A percentile compares a stretch with the other conserved stretches of the same genome.
Evolutionary conservation across 805 yeast genomes (phyloP).

Genomic region (Metschnikowia bowlesiae): DNA sequence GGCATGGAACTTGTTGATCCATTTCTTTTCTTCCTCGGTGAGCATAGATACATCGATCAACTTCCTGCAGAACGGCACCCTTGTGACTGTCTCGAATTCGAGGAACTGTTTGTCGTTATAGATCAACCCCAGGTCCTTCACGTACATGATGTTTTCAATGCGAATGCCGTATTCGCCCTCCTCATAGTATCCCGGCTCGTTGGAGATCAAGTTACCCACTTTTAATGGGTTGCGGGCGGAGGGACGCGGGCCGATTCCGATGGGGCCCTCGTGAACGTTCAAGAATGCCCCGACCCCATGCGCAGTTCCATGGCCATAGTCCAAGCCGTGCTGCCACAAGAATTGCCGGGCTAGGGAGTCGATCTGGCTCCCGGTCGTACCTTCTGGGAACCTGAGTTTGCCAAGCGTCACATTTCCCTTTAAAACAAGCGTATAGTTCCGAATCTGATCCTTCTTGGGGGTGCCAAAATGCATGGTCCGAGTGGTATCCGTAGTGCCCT

Average conservation of each 20-base stretch:
- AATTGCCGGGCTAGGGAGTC: slow-evolving; percentile 57
- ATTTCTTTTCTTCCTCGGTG: slow-evolving; percentile 53
- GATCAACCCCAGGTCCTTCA: slow-evolving; percentile 35
- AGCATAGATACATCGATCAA: slow-evolving; percentile 62
- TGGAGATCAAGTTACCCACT: slow-evolving; percentile 53
- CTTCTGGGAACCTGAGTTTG: slow-evolving; percentile 48
- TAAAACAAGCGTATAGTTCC: slow-evolving; percentile 53
- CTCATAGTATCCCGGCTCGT: slow-evolving; percentile 62
- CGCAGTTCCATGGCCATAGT: slow-evolving; percentile 61
- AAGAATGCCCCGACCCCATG: slow-evolving; percentile 62
- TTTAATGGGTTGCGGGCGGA: slow-evolving; percentile 42
- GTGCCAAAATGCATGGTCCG: slow-evolving; percentile 52
- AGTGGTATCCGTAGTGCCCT: slow-evolving; percentile 64
- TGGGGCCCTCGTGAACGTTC: slow-evolving; percentile 61
- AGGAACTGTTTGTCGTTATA: slow-evolving; percentile 56
- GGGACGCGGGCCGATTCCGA: slow-evolving; percentile 56
- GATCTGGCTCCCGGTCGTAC: slow-evolving; percentile 49
- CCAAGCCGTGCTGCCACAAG: slow-evolving; percentile 54
- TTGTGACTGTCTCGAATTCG: slow-evolving; percentile 78
- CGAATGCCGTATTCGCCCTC: slow-evolving; percentile 59
- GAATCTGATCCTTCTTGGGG: slow-evolving; percentile 44
- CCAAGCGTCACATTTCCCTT: slow-evolving; percentile 54
- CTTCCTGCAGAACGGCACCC: slow-evolving; percentile 77
- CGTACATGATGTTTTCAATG: slow-evolving; percentile 47
- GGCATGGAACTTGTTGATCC: slow-evolving; percentile 68